phyloP scores from a whole-genome alignment of 345 rosid species.

The Noccaea bulbosa region DNA sequence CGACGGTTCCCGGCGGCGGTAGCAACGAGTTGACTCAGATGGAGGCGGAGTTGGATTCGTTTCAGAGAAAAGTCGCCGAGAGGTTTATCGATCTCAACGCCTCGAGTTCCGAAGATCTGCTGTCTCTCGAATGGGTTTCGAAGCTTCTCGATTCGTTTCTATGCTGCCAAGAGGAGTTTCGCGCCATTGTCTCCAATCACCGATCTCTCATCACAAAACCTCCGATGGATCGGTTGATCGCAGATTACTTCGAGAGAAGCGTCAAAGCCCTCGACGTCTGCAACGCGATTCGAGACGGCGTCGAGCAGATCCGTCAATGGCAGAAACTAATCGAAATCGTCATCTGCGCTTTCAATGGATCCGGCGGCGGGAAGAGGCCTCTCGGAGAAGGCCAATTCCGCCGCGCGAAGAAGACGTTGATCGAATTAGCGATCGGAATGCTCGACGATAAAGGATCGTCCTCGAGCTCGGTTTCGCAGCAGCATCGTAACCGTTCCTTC shows the following conservation, averaged over 20 bases:
- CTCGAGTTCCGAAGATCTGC: conserved; percentile 41
- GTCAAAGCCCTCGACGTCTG: conserved; percentile 85
- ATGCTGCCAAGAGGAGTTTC: conserved; percentile 64
- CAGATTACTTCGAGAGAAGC: conserved; percentile 66
- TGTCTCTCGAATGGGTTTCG: conserved; percentile 66
- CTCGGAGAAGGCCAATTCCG: conserved; percentile 85
- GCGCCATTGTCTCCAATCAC: conserved; percentile 48
- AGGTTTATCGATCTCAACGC: conserved; percentile 56
- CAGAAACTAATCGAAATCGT: conserved; percentile 75
- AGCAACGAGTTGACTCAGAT: conserved; percentile 33
- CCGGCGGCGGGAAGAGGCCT: conserved; percentile 37
- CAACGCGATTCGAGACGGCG: conserved; percentile 83
- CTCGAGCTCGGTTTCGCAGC: conserved; percentile 47
- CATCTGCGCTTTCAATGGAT: conserved; percentile 58
- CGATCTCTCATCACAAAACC: conserved; percentile 34
- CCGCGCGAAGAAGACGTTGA: conserved; percentile 77
- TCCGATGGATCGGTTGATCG: conserved; percentile 58
- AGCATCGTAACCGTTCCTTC: conserved; percentile 87
- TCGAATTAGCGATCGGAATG: conserved; percentile 80
- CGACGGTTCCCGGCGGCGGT: conserved; percentile 11
- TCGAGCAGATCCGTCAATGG: conserved; percentile 76
- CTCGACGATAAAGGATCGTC: conserved; percentile 76
- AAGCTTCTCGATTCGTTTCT: conserved; percentile 62
- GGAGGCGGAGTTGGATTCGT: conserved; percentile 59
- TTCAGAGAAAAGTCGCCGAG: conserved; percentile 60